phyloP scores from a whole-genome alignment of 177 flowering plant genomes.

The Telopea speciosissima region DNA sequence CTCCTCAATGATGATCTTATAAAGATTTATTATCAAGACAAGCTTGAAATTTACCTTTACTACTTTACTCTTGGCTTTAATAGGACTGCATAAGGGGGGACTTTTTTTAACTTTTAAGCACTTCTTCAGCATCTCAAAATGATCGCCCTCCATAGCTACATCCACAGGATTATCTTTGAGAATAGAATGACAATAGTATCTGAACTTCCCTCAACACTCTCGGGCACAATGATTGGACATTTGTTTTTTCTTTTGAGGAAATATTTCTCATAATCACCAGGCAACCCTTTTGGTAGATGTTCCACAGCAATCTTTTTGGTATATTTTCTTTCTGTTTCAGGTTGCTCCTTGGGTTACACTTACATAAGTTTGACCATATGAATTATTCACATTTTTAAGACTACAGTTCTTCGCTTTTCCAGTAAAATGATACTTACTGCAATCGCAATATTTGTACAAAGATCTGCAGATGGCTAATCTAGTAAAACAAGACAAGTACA shows the following conservation, averaged over 20 bases:
- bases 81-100: neutral
- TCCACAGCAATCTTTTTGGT: no score
- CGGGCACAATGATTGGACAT: neutral
- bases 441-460: neutral
- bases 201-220: neutral
- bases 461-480: neutral
- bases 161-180: neutral
- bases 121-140: no score
- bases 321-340: no score
- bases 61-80: neutral
- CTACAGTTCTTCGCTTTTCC: no score
- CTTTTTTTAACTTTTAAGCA: no score
- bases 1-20: neutral
- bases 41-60: neutral
- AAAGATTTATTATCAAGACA: neutral
- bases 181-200: neutral
- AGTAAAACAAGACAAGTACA: neutral
- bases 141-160: neutral
- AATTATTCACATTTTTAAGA: neutral
- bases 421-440: no score
- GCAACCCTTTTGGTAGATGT: no score
- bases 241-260: no score
- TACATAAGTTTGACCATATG: neutral
- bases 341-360: no score
- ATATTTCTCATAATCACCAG: no score